phyloP scores from a whole-genome alignment of 208 protist species.

The Leishmania tropica region DNA sequence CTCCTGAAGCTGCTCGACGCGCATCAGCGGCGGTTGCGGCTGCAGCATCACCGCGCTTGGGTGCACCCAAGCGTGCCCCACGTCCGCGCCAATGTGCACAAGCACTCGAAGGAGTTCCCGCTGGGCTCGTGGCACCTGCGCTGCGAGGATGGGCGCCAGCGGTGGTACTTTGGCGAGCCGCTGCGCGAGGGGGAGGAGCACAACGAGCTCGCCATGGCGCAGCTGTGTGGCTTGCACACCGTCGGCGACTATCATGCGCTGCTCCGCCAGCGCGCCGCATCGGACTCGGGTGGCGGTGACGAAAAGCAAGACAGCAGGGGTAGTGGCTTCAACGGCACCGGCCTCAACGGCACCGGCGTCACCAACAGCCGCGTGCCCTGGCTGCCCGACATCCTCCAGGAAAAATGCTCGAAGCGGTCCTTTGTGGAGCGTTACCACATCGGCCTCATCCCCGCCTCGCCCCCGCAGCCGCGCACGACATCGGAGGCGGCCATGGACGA shows the following conservation, averaged over 20 bases:
- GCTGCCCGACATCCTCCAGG: conserved; percentile 35
- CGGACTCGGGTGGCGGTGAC: not conserved
- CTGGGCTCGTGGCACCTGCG: conserved; percentile 78
- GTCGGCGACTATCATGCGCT: conserved; percentile 41
- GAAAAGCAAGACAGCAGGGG: not conserved
- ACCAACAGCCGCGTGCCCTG: conserved; percentile 8
- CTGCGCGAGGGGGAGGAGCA: conserved; percentile 57
- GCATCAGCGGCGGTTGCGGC: conserved; percentile 52
- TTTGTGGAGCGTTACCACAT: conserved; percentile 81
- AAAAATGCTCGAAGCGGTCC: conserved; percentile 43
- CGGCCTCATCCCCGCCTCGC: conserved; percentile 34
- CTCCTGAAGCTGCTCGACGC: conserved; percentile 50
- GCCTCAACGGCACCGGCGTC: not conserved
- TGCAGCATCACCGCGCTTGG: conserved; percentile 50
- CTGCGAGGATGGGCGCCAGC: conserved; percentile 89
- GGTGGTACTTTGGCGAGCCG: conserved; percentile 74
- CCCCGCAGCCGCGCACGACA: conserved; percentile 20
- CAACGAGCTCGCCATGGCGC: conserved; percentile 60
- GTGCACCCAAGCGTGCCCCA: conserved; percentile 59
- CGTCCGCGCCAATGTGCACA: conserved; percentile 43
- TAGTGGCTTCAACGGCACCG: not conserved
- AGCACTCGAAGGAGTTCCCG: conserved; percentile 43
- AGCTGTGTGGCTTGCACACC: conserved; percentile 49
- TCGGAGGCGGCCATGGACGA: conserved; percentile 49
- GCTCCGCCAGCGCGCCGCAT: conserved; percentile 11